These are phyloP conservation scores for Rhizophagus prolifer DNA, from an alignment of 192 early-diverging fungal species.

Conservation along the genomic window DNA sequence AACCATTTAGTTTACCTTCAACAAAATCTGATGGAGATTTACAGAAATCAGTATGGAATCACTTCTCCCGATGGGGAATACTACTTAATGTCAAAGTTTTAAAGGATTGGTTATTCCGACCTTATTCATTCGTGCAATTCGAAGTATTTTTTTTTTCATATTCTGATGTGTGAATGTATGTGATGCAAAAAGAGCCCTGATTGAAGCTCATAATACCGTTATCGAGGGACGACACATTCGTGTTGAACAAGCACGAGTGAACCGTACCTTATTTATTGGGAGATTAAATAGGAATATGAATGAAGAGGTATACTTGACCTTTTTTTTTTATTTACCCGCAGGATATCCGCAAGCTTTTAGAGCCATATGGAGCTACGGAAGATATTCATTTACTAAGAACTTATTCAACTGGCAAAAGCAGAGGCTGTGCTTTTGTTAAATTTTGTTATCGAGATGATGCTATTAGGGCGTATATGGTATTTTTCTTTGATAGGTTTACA, in stretches of 20 bases:
- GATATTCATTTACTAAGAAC: constrained; percentile 57
- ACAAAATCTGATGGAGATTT: constrained; percentile 53
- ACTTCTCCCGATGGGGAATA: constrained; percentile 65
- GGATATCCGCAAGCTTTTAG: constrained; percentile 44
- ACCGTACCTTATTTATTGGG: constrained; percentile 67
- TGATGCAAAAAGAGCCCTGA: constrained; percentile 59
- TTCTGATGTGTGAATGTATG: constrained; percentile 35
- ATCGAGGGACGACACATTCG: constrained; percentile 69
- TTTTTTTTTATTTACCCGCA: background rate
- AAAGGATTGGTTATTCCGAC: constrained; percentile 68
- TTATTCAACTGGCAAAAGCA: constrained; percentile 38
- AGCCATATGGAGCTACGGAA: constrained; percentile 61
- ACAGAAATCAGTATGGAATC: constrained; percentile 49
- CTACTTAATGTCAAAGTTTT: constrained; percentile 70
- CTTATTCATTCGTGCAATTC: constrained; percentile 81
- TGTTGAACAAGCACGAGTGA: constrained; percentile 74
- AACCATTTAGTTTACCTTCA: constrained; percentile 50
- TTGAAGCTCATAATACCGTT: constrained; percentile 65
- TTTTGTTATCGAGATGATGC: constrained; percentile 72
- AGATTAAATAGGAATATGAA: constrained; percentile 42
- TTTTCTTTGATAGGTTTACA: background rate
- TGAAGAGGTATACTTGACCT: constrained; percentile 38
- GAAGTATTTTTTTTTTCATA: constrained; percentile 41
- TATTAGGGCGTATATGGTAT: constrained; percentile 61
- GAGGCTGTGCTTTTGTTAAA: constrained; percentile 68